Evolutionary conservation across 108 stramenopile genomes (phyloP), one percentile per base, ranked within the genome.

Genomic region (Asterionellopsis glacialis): DNA sequence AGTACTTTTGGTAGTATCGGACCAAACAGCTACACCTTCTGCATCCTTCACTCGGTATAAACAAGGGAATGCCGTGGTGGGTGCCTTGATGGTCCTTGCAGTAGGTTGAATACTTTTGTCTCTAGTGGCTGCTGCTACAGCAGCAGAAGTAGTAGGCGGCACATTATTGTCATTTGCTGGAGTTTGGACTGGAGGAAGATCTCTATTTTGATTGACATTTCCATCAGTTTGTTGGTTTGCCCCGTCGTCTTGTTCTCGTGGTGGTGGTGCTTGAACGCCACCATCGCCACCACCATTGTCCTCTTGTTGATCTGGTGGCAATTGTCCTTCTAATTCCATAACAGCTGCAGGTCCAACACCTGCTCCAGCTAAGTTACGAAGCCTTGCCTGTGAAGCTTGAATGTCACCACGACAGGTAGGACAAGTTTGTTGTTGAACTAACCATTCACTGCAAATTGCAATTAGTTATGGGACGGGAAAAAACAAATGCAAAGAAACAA

Each of bases 391-490:
- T 69, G 77, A 83, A 1, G 83, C 77, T 28, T 79, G 74, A 68
- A 97, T 97, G 66, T 98, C 94, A 21, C 84, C 80, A 39, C 96
- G 87, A 80, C 96, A 98, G 19, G 96, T 97, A 2, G 96, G 96
- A 79, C 98, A 98, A 15, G 88, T 79, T 67, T 97, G 98, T 65
- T 97, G 98, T 74, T 97, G 96, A 43, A 96, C 94, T 57, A 98
- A 74, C 98, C 98, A 98, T 54, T 95, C 87, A 24, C 96, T 82
- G 33, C 7, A n/a, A n/a, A n/a, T n/a, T n/a, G n/a, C n/a, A n/a
- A n/a, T n/a, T n/a, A n/a, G n/a, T n/a, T n/a, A n/a, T n/a, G n/a
- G n/a, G n/a, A n/a, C n/a, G n/a, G n/a, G n/a, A n/a, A n/a, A n/a
- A n/a, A n/a, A n/a, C n/a, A n/a, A n/a, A n/a, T n/a, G n/a, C n/a